Evolutionary conservation across 2,329 filamentous ascomycete genomes (phyloP).

Genomic region (Aurifilum marmelostoma): DNA sequence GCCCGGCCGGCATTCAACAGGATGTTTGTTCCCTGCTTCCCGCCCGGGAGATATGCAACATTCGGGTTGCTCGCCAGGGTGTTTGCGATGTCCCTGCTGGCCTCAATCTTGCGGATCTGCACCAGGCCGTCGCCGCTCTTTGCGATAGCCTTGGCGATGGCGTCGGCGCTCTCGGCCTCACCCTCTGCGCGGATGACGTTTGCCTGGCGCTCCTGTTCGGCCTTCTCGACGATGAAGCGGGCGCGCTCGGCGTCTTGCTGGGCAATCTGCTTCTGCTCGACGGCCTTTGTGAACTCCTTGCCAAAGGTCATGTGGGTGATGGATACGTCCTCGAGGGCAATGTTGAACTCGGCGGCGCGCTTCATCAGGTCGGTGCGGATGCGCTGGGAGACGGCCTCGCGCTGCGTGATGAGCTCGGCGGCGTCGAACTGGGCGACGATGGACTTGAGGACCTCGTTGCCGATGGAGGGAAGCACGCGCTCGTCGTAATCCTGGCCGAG

Average conservation of each 20-base stretch:
- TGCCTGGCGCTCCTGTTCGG: conserved; percentile 97
- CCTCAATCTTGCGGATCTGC: conserved; percentile 96
- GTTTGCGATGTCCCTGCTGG: conserved; percentile 91
- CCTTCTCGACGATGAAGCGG: conserved; percentile 97
- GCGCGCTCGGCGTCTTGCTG: conserved; percentile 98
- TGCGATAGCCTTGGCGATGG: conserved; percentile 89
- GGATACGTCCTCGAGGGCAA: conserved; percentile 96
- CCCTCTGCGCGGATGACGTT: conserved; percentile 98
- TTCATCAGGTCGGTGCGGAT: conserved; percentile 91
- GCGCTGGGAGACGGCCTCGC: conserved; percentile 92
- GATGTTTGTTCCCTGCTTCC: conserved; percentile 64
- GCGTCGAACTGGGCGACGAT: conserved; percentile 99
- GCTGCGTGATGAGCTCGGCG: conserved; percentile 97
- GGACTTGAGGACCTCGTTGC: conserved; percentile 98
- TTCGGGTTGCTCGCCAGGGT: conserved; percentile 90
- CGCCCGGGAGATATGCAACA: conserved; percentile 88
- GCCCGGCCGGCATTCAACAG: conserved; percentile 56
- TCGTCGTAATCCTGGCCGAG: conserved; percentile 99
- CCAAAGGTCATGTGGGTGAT: conserved; percentile 99
- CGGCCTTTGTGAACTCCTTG: conserved; percentile 96
- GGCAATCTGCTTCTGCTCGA: conserved; percentile 99
- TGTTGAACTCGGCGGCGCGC: conserved; percentile 97
- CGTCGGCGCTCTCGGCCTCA: conserved; percentile 95
- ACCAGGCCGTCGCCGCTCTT: conserved; percentile 93
- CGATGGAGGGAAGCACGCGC: conserved; percentile 95